These are phyloP conservation scores for Amanita exitialis DNA, from an alignment of 768 basidiomycete species.

Conservation along the genomic window DNA sequence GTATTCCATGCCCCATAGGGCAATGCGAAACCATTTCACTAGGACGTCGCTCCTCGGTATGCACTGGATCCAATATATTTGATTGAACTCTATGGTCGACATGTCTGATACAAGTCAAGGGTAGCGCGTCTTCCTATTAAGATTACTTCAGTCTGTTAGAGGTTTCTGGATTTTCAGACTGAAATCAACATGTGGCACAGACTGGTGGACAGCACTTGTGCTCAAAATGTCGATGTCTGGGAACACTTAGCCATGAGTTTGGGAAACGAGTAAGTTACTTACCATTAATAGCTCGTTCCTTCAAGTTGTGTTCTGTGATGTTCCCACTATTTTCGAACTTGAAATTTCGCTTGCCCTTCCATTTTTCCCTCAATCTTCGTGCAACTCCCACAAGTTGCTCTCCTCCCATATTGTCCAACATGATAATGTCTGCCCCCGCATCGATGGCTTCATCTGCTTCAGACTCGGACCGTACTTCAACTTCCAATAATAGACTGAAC, in stretches of 20 bases:
- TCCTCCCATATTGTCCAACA: slow-evolving; percentile 93
- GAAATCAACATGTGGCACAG: slow-evolving; percentile 91
- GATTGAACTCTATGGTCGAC: no score
- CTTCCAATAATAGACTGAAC: slow-evolving; percentile 85
- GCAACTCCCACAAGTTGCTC: slow-evolving; percentile 60
- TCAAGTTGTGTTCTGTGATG: slow-evolving; percentile 82
- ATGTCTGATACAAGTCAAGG: background rate
- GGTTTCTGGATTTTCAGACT: slow-evolving; percentile 89
- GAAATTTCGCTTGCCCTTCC: slow-evolving; percentile 76
- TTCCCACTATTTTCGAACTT: slow-evolving; percentile 92
- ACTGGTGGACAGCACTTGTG: slow-evolving; percentile 86
- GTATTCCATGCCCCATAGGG: background rate
- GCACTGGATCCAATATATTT: no score
- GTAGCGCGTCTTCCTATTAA: background rate
- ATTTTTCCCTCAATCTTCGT: slow-evolving; percentile 62
- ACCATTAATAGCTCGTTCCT: slow-evolving; percentile 78
- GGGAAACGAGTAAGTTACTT: slow-evolving; percentile 13
- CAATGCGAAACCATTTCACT: background rate
- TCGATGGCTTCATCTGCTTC: slow-evolving; percentile 97
- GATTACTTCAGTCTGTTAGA: no score
- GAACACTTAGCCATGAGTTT: background rate
- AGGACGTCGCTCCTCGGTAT: no score
- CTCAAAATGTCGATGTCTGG: slow-evolving; percentile 92
- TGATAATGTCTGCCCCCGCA: slow-evolving; percentile 90
- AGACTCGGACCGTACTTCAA: slow-evolving; percentile 81